phyloP scores from a whole-genome alignment of 495 filamentous ascomycete species.

The Penicillium coffeae region DNA sequence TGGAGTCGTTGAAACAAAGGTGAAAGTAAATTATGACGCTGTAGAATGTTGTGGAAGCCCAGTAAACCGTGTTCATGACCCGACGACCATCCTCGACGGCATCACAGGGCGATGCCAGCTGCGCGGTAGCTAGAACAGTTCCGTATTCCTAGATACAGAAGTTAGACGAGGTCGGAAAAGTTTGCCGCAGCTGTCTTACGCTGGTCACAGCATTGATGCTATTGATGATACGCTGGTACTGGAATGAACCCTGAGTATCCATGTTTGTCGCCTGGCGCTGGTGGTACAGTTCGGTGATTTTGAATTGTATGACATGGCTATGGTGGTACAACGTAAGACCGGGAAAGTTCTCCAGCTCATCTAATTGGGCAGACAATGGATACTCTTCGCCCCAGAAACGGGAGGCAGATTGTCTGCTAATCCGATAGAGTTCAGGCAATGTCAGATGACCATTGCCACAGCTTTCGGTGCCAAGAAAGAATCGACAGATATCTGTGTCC shows the following conservation, averaged over 20 bases:
- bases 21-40: conserved; percentile 27
- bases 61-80: conserved; percentile 30
- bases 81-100: conserved; percentile 15
- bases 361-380: conserved; percentile 26
- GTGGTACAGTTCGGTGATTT: conserved; percentile 25
- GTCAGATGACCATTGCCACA: conserved; percentile 7
- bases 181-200: conserved; percentile 8
- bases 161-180: background rate
- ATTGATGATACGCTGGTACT: conserved; percentile 15
- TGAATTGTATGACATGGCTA: conserved; percentile 28
- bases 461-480: conserved; percentile 21
- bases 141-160: conserved; percentile 24
- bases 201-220: conserved; percentile 21
- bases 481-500: conserved; percentile 25
- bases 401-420: conserved; percentile 30
- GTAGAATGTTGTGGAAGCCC: conserved; percentile 32
- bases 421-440: conserved; percentile 24
- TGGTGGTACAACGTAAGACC: conserved; percentile 26
- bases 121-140: conserved; percentile 20
- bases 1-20: conserved; percentile 22
- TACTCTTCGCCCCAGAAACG: conserved; percentile 33
- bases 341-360: conserved; percentile 33
- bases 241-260: background rate
- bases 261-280: conserved; percentile 1
- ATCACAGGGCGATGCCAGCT: conserved; percentile 19